Evolutionary conservation across 805 yeast genomes (phyloP), one percentile per base, ranked within the genome.

Genomic region (Wickerhamiella qilinensis): DNA sequence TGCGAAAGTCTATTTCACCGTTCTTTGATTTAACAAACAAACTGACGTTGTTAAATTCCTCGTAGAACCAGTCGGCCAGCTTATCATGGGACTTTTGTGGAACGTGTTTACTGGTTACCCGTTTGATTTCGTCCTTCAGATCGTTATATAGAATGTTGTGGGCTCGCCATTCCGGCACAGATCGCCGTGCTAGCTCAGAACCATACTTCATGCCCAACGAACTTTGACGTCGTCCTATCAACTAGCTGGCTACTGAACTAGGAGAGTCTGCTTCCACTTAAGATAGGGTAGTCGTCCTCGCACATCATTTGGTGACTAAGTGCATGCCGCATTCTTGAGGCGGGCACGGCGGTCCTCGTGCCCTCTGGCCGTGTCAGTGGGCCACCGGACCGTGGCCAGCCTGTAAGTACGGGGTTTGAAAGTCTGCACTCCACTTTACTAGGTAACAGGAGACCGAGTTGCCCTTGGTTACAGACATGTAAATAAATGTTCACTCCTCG

Each of bases 91-190:
- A 25, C 11, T 25, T 34, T 20, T 38, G 33, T 21, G 38, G 39
- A 1, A 38, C 30, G 3, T 16, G 42, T 16, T 20, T 8, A 30
- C 35, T 38, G 1, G 88, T 78, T 7, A 75, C 73, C 17, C 56
- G 53, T 48, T 76, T 68, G 42, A 86, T 82, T 33, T 69, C 65
- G 3, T 59, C 58, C 57, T 85, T 86, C 41, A 86, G 55, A 28
- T 75, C 81, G 47, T 83, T 78, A 58, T 86, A 86, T 51, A 83
- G 85, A 30, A 86, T 66, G 56, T 86, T 84, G 58, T 82, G 77
- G 44, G 72, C 70, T 49, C 71, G 70, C 96, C 97, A 86, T 60
- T 82, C 91, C 2, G 86, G 84, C 19, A 84, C 79, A 11, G 94
- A 79, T 48, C 83, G 67, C 46, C 71, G 74, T 38, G 69, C 63